These are phyloP conservation scores for Oxyria digyna DNA, from an alignment of 148 eudicot species.

Conservation along the genomic window DNA sequence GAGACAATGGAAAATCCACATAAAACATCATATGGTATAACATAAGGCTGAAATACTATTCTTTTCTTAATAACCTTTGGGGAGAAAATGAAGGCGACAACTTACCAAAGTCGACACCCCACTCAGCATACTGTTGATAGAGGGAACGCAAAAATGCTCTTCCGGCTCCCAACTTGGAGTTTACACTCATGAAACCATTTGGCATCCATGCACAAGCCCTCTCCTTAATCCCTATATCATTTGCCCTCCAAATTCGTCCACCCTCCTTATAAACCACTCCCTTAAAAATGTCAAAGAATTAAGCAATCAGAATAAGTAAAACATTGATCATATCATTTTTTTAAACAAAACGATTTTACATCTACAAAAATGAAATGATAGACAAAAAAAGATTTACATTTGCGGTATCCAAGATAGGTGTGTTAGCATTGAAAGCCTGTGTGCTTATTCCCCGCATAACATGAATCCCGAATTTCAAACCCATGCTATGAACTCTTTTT, in stretches of 20 bases:
- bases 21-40: not conserved
- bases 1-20: not conserved
- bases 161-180: slow-evolving; percentile 75
- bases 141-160: slow-evolving; percentile 88
- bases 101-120: slow-evolving; percentile 96
- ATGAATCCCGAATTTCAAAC: slow-evolving; percentile 96
- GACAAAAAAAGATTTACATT: slow-evolving; percentile 33
- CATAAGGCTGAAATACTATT: not conserved
- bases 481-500: slow-evolving; percentile 70
- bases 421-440: slow-evolving; percentile 75
- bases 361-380: too few relatives aligned
- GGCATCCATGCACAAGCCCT: slow-evolving; percentile 85
- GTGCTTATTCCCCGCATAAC: slow-evolving; percentile 91
- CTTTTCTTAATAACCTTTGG: not conserved
- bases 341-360: not conserved
- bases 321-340: not conserved
- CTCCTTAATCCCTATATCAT: slow-evolving; percentile 66
- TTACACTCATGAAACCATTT: slow-evolving; percentile 89
- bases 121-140: slow-evolving; percentile 81
- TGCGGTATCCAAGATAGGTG: slow-evolving; percentile 67
- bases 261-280: slow-evolving; percentile 60
- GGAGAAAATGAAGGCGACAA: not conserved
- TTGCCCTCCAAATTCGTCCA: slow-evolving; percentile 58
- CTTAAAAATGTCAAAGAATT: slow-evolving; percentile 34
- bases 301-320: too few relatives aligned